Conservation (phyloP, 2,329 filamentous ascomycete species). For the Fusarium sarcochroum region DNA sequence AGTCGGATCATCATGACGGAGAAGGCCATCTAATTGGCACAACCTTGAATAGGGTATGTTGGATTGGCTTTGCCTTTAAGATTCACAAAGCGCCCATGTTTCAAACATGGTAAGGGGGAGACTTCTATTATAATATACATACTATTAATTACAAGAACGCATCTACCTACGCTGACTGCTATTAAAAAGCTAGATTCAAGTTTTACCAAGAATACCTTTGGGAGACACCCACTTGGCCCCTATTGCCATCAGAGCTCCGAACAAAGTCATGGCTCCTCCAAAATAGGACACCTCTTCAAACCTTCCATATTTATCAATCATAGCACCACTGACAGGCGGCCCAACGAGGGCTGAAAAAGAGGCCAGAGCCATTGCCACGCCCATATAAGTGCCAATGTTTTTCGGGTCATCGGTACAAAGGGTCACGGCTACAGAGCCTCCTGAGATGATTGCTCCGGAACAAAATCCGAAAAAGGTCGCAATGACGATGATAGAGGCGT, state of each 20-base stretch:
- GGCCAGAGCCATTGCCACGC: constrained; percentile 62
- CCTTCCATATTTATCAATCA: constrained; percentile 55
- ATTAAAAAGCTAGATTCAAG: constrained; percentile 3
- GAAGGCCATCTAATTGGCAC: too few relatives aligned
- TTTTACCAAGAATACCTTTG: constrained; percentile 37
- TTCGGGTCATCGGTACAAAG: constrained; percentile 48
- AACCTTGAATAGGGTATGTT: too few relatives aligned
- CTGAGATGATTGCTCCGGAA: constrained; percentile 61
- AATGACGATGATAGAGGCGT: constrained; percentile 54
- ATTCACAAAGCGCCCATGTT: too few relatives aligned
- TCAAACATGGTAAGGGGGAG: too few relatives aligned
- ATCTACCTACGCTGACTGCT: background rate
- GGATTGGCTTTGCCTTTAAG: too few relatives aligned
- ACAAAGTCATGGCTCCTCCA: constrained; percentile 38
- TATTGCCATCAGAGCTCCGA: constrained; percentile 33
- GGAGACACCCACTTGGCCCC: constrained; percentile 36
- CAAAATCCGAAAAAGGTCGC: constrained; percentile 56
- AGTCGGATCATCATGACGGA: too few relatives aligned
- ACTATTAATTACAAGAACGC: background rate
- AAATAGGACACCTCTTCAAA: constrained; percentile 47
- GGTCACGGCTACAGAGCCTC: constrained; percentile 59
- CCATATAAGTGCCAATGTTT: constrained; percentile 67
- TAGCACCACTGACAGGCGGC: constrained; percentile 49
- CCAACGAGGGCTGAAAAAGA: constrained; percentile 62
- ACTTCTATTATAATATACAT: too few relatives aligned